Evolutionary conservation across 2,329 filamentous ascomycete species (phyloP).

Genomic region (Didymella segeticola): DNA sequence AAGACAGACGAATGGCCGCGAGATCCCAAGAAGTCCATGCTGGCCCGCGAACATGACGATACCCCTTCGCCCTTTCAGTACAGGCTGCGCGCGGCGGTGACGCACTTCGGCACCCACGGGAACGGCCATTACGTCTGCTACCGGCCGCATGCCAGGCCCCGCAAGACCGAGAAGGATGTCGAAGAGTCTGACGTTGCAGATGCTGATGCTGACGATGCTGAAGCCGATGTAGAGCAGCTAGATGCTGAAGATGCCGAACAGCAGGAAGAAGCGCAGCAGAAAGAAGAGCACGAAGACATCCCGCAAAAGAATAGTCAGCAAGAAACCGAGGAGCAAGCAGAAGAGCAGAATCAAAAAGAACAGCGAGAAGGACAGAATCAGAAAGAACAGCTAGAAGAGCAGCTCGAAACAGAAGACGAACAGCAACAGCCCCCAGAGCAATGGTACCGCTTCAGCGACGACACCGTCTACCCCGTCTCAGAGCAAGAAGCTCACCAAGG

Average conservation of each 20-base stretch:
- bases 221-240: slow-evolving; percentile 38
- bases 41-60: slow-evolving; percentile 55
- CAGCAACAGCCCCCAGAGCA: slow-evolving; percentile 47
- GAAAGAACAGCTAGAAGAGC: slow-evolving; percentile 6
- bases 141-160: slow-evolving; percentile 66
- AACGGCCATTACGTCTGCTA: slow-evolving; percentile 97
- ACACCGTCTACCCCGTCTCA: slow-evolving; percentile 76
- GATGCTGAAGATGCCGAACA: neutral
- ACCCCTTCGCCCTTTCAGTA: slow-evolving; percentile 61
- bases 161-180: slow-evolving; percentile 4
- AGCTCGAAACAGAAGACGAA: slow-evolving; percentile 31
- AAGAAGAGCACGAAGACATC: too few species aligned
- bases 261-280: neutral
- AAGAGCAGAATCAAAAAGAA: neutral
- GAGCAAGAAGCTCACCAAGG: slow-evolving; percentile 77
- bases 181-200: slow-evolving; percentile 5
- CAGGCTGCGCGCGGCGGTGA: slow-evolving; percentile 81
- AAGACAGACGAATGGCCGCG: slow-evolving; percentile 70
- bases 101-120: slow-evolving; percentile 88
- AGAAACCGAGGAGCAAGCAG: neutral
- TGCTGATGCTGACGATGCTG: too few species aligned
- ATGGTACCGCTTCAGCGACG: slow-evolving; percentile 94
- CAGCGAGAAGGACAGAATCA: slow-evolving; percentile 5
- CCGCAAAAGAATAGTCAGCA: too few species aligned
- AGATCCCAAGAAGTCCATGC: slow-evolving; percentile 75